Percentiles rank a stretch among this genome's conserved stretches.
These are phyloP conservation scores for Annulohypoxylon stygium DNA, from an alignment of 495 filamentous ascomycete genomes.

Conservation along the genomic window DNA sequence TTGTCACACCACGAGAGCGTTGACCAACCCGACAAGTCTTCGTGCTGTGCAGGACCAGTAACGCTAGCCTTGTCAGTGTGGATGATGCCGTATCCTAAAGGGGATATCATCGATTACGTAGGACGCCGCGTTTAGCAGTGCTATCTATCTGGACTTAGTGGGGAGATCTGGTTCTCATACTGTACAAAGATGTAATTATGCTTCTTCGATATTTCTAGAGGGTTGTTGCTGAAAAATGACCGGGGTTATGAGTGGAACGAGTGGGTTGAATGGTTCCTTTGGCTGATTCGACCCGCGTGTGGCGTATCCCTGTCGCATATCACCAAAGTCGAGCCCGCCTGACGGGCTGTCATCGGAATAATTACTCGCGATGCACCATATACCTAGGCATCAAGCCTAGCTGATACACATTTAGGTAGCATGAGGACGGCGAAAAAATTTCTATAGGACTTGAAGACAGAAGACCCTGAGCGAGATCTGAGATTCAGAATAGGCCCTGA, in stretches of 20 bases:
- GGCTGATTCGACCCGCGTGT: constrained; percentile 9
- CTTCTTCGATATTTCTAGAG: constrained; percentile 32
- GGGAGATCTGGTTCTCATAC: constrained; percentile 28
- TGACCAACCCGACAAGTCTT: constrained; percentile 43
- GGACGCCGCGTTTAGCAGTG: constrained; percentile 39
- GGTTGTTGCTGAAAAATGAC: constrained; percentile 7
- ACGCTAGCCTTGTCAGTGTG: constrained; percentile 42
- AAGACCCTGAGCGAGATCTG: not conserved
- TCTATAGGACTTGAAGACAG: constrained; percentile 1
- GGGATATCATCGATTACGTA: constrained; percentile 39
- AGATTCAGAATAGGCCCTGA: constrained; percentile 4
- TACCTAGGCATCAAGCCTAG: constrained; percentile 23
- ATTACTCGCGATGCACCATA: constrained; percentile 29
- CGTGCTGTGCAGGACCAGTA: constrained; percentile 33
- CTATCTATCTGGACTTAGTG: constrained; percentile 30
- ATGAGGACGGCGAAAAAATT: constrained; percentile 33
- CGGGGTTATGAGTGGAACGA: not conserved
- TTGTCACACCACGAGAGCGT: constrained; percentile 35
- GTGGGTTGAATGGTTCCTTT: constrained; percentile 1
- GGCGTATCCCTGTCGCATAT: not conserved
- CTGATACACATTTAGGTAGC: constrained; percentile 25
- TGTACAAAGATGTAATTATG: constrained; percentile 44
- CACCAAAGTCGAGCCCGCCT: constrained; percentile 28
- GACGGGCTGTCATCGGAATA: constrained; percentile 35
- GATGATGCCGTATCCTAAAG: constrained; percentile 35